Base-by-base conservation (phyloP, 495 filamentous ascomycete species). In the Evansstolkia leycettana region DNA sequence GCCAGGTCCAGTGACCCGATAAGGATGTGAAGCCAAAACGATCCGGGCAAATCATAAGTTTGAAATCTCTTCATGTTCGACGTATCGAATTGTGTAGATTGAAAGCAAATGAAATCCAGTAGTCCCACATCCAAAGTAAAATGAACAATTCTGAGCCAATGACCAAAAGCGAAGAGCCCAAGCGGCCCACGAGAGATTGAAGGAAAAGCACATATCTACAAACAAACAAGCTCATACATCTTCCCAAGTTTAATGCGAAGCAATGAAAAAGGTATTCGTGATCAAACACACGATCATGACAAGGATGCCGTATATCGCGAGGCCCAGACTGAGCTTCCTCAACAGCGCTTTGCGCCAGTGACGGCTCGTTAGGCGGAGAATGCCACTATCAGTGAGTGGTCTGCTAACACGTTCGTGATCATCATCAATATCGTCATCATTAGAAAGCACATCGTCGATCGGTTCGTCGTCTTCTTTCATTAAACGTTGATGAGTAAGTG, bases 271-370 rank as follows among this genome's bases (percentile, higher is more conserved):
- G 7, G 78, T 78, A 52, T 95, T 94, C 50, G 86, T 86, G 24
- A 70, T 59, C 46, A 98, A 58, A 51, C 89, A 96, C 28, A 86
- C 75, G 7, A 83, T 60, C 90, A 98, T 98, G 25, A 98, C 85
- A 33, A 82, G 51, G 5, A 81, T 37, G 7, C 90, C 90, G 59
- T 96, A 98, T 12, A 84, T 62, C 3, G 81, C 79, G 39, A 98
- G 62, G 3, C 63, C 79, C 16, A 96, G 57, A 36, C 85, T 78
- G 35, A 84, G 55, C 47, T 70, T 77, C 36, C 90, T 63, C 27
- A 95, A 54, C 18, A 94, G 39, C 7, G 59, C 67, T 34, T 62
- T 61, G 38, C 65, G 59, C 73, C 73, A 78, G 5, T 55, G 57
- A 14, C 73, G 74, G 26, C 43, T 61, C 41, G 64, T 66, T n/a